Base-by-base conservation (phyloP, 1,284 basidiomycete species). In the Albatrellus sp. region DNA sequence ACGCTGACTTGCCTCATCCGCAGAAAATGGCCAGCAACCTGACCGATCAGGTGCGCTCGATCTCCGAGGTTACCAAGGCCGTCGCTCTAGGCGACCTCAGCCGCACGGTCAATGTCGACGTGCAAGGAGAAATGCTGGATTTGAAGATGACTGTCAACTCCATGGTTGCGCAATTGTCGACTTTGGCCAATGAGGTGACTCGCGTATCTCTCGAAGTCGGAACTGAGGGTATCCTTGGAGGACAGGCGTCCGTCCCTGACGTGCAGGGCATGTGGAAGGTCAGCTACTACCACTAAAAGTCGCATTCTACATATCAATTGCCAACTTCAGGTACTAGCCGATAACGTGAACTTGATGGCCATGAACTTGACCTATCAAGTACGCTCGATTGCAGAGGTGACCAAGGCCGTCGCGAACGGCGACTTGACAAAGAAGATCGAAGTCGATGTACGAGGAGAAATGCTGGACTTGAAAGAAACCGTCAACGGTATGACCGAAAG, bases 1-100 rank as follows among this genome's bases (percentile, higher is more conserved):
- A 31, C 42, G 40, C 37, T 28, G 33, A 30, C 17, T 49, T 47
- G 36, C 6, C 14, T 43, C 30, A 19, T 41, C 31, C n/a, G 20
- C 52, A 74, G 72, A 89, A 86, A 80, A 91, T 85, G 79, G 91
- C 91, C 0, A 78, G 77, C 42, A 96, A 94, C 60, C 69, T 98
- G 54, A 98, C 94, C 1, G 86, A 93, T 55, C 94, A 98, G 75
- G 94, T 98, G 52, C 84, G 93, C 54, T 92, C 90, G 47, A 98
- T 98, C 50, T 94, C 94, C 1, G 81, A 90, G 57, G 94, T 98
- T 39, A 98, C 96, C 28, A 98, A 94, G 60, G 90, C 90, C 37
- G 94, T 98, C 52, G 94, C 96, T 1, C 72, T 84, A 49, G 96
- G 96, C 45, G 90, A 98, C 57, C 68, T 98, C 42, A 78, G 73